Evolutionary conservation across 2,329 filamentous ascomycete genomes (phyloP).

Genomic region (Cryphonectria naterciae): DNA sequence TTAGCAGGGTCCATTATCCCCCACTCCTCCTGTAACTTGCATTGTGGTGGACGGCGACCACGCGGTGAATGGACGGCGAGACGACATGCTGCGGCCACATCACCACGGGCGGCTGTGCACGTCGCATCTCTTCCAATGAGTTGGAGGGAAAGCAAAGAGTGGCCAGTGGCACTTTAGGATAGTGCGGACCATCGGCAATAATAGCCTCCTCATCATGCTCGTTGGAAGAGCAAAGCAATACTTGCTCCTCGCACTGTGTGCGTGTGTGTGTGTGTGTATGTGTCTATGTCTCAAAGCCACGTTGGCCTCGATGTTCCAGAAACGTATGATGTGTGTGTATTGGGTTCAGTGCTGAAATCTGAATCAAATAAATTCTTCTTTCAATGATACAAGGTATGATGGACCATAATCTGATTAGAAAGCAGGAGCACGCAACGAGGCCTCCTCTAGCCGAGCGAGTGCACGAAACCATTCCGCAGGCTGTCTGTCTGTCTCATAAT

Average conservation of each 20-base stretch:
- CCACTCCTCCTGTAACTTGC: not conserved
- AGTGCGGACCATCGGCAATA: not conserved
- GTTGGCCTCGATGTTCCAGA: not conserved
- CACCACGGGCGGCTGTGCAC: not conserved
- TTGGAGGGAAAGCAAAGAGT: not conserved
- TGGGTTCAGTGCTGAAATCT: not conserved
- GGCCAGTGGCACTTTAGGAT: not conserved
- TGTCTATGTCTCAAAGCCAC: not conserved
- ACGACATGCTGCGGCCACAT: not conserved
- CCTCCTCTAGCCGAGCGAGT: not conserved
- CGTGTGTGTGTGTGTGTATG: not conserved
- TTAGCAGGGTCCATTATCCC: too few relatives aligned
- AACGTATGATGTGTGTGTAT: not conserved
- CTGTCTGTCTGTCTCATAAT: not conserved
- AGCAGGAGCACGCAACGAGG: not conserved
- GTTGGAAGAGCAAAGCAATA: not conserved
- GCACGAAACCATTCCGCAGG: not conserved
- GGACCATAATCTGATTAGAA: constrained; percentile 9
- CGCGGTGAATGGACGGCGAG: not conserved
- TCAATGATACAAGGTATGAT: not conserved
- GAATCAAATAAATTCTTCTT: constrained; percentile 2
- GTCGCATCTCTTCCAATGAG: not conserved
- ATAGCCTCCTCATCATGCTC: not conserved
- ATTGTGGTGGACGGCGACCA: not conserved
- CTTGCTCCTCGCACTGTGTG: not conserved